Evolutionary conservation across 192 early-diverging fungal genomes (phyloP), one percentile per base, ranked within the genome.

Genomic region (Umbelopsis isabellina): DNA sequence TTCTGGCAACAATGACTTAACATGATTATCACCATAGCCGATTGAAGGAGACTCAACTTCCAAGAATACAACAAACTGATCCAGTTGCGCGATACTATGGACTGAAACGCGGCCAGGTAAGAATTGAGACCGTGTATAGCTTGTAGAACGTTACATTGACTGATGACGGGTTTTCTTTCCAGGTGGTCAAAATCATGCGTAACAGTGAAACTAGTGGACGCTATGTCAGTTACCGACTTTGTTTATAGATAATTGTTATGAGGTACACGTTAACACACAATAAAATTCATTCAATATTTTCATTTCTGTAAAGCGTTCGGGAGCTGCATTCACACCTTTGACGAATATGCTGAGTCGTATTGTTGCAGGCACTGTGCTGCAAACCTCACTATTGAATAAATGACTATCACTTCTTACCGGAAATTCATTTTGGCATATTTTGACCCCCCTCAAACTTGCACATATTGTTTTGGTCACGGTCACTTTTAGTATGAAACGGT

Each of bases 21-120:
- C 37, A 9, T 6, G 10, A 4, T 9, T 10, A 10, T 41, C 10
- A 41, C 20, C 33, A 35, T 76, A 94, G 92, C 79, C 91, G 94
- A 49, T 80, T 99, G 74, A 95, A 93, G 81, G 96, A 98, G 70
- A 92, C 95, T 1, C 97, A 99, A 83, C 81, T 99, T 49, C 97
- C 97, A 6, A 83, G 97, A 15, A 97, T 99, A 71, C 88, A 88
- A 65, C 81, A 78, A 30, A 89, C 85, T 37, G 97, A 99, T 72
- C 95, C 97, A 0, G 89, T 99, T 21, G 96, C 97, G 72, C 86
- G 93, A 75, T 99, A 97, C 86, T 99, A 97, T 72, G 97, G 97
- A 10, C 83, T 99, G 81, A 86, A 88, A 46, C 86, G 90, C 55
- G 92, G 90, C 44, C 90, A 92, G 81, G 90, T 84, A 72, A 64